These are phyloP conservation scores for Brasenia schreberi DNA, from an alignment of 164 flowering plant genomes.

Conservation along the genomic window DNA sequence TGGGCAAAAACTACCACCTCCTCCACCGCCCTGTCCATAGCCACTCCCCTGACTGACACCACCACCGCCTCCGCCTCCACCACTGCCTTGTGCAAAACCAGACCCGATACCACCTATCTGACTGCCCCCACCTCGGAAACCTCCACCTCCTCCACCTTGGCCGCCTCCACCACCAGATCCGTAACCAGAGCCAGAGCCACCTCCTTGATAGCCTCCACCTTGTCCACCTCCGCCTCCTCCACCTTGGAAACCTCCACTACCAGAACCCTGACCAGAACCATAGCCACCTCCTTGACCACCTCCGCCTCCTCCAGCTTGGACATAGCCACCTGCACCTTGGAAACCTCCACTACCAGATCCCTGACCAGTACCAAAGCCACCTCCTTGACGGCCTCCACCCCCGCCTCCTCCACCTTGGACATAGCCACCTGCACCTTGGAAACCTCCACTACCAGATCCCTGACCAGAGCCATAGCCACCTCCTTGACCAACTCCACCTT, in stretches of 20 bases:
- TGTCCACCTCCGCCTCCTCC: too few species aligned
- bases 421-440: too few species aligned
- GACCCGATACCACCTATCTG: too few species aligned
- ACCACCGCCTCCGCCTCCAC: neutral
- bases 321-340: neutral
- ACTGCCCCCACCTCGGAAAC: too few species aligned
- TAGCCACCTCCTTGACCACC: neutral
- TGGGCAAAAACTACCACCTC: neutral
- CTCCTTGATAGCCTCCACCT: neutral
- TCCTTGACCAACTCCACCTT: neutral
- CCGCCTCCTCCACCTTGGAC: neutral
- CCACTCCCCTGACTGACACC: too few species aligned
- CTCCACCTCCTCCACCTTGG: neutral
- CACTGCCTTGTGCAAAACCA: neutral
- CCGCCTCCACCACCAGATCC: neutral
- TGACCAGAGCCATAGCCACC: too few species aligned
- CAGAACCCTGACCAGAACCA: neutral
- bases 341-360: neutral
- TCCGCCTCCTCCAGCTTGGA: neutral
- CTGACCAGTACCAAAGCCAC: neutral
- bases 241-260: neutral
- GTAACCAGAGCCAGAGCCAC: neutral
- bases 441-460: too few species aligned
- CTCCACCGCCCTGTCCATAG: too few species aligned
- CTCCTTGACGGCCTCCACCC: neutral